Base-by-base conservation (phyloP, 2,329 filamentous ascomycete genomes). In the Colletotrichum cordylinicola region DNA sequence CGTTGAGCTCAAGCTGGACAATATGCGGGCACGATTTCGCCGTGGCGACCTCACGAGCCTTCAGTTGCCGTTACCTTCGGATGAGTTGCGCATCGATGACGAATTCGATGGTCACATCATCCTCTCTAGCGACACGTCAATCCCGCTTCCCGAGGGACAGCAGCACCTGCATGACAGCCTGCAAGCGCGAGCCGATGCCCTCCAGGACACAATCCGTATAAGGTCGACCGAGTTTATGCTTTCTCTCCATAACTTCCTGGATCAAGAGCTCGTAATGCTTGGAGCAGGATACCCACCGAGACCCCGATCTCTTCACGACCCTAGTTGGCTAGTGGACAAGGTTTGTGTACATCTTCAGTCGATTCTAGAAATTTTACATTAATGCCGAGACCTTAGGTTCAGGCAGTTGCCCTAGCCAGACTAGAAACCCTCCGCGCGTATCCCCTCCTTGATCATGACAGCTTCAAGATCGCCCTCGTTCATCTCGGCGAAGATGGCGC, bases 1-100 rank as follows among this genome's bases (percentile, higher is more conserved):
- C 29, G 29, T 73, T 37, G 37, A 73, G 24, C 65, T 73, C 29
- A 79, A 80, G 78, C 79, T 72, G n/a, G 61, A 64, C 43, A 76
- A 75, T 16, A 69, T 68, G 37, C 55, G 66, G 18, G 71, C 65
- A 13, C 62, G 71, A 37, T 39, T 43, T n/a, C 18, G 43, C 16
- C 31, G 33, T 15, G 21, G 37, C 31, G 56, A 37, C 5, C 55
- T 24, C n/a, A 8, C 43, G 21, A 16, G 24, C n/a, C 18, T 55
- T 13, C 31, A 61, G 21, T 4, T 16, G 27, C 16, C 15, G 8
- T 16, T 52, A 21, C 24, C 31, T n/a, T 13, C 8, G 12, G 33
- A 37, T 16, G 52, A 33, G 21, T 31, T 67, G 31, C 33, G 31
- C 16, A 27, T 67, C 31, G 24, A 58, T 52, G 62, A 72, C 27